Conservation (phyloP, 202 grass and related monocot species). For the Digitaria exilis region DNA sequence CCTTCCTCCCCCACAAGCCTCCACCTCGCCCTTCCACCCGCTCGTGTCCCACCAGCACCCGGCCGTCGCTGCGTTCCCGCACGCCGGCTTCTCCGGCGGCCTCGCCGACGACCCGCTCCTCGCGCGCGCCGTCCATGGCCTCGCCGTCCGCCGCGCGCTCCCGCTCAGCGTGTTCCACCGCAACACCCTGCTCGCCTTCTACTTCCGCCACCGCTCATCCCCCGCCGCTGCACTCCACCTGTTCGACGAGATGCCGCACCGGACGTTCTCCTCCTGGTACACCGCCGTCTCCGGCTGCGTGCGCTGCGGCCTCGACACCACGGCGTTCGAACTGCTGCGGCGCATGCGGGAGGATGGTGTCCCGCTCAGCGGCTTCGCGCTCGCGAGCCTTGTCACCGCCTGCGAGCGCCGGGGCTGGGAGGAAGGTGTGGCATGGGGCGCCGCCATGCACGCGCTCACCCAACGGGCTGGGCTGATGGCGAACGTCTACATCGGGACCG, state of each 20-base stretch:
- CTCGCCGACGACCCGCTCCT: constrained; percentile 43
- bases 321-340: constrained; percentile 36
- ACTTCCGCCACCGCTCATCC: constrained; percentile 27
- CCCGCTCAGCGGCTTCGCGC: constrained; percentile 60
- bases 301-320: constrained; percentile 40
- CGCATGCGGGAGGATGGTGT: constrained; percentile 48
- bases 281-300: constrained; percentile 60
- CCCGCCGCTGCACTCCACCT: constrained; percentile 35
- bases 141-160: constrained; percentile 21
- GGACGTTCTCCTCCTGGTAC: constrained; percentile 65
- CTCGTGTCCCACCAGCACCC: constrained; percentile 57
- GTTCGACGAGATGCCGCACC: constrained; percentile 60
- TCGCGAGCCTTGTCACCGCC: constrained; percentile 60
- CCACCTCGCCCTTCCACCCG: background rate
- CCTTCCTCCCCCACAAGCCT: background rate
- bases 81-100: constrained; percentile 53
- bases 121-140: constrained; percentile 42
- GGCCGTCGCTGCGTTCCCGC: constrained; percentile 53
- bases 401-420: constrained; percentile 44
- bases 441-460: constrained; percentile 59
- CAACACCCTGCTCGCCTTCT: constrained; percentile 49
- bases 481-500: constrained; percentile 67
- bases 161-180: constrained; percentile 40
- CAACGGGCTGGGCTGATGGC: constrained; percentile 53
- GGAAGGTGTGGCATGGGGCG: constrained; percentile 29